Evolutionary conservation across 1,284 basidiomycete genomes (phyloP).

Genomic region (Melampsora medusae): DNA sequence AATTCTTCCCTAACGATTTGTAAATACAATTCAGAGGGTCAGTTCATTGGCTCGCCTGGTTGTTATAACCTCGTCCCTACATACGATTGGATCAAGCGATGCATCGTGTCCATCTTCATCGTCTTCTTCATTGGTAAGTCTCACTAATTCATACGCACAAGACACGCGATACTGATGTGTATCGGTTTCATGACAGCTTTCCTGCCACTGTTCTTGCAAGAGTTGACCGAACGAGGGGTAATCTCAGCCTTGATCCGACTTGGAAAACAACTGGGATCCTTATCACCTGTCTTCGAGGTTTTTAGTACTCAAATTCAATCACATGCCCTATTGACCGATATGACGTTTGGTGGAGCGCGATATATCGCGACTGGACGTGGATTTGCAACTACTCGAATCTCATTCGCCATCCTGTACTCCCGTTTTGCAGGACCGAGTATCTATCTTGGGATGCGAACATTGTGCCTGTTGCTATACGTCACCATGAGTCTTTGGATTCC

Average conservation of each 20-base stretch:
- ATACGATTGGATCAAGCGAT: constrained; percentile 87
- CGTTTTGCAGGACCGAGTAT: constrained; percentile 94
- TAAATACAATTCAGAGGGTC: constrained; percentile 69
- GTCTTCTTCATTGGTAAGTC: constrained; percentile 76
- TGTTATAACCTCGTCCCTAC: constrained; percentile 88
- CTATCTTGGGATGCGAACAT: constrained; percentile 86
- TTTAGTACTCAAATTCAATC: constrained; percentile 95
- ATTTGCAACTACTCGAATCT: constrained; percentile 87
- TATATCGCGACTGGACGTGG: constrained; percentile 99
- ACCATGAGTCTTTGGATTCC: constrained; percentile 83
- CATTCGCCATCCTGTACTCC: constrained; percentile 87
- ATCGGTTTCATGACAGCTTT: constrained; percentile 47
- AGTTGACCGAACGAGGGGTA: constrained; percentile 87
- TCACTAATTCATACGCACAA: background rate
- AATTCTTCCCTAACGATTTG: constrained; percentile 76
- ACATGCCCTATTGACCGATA: constrained; percentile 87
- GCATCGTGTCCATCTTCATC: constrained; percentile 92
- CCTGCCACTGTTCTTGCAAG: constrained; percentile 75
- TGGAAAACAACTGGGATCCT: constrained; percentile 83
- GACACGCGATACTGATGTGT: background rate
- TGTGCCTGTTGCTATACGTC: constrained; percentile 84
- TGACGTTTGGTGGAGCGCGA: constrained; percentile 90
- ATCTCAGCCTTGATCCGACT: constrained; percentile 82
- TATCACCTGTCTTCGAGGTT: constrained; percentile 92
- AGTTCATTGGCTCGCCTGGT: constrained; percentile 71